These are phyloP conservation scores for Lathyrus tuberosus DNA, from an alignment of 306 rosid species.

Conservation along the genomic window DNA sequence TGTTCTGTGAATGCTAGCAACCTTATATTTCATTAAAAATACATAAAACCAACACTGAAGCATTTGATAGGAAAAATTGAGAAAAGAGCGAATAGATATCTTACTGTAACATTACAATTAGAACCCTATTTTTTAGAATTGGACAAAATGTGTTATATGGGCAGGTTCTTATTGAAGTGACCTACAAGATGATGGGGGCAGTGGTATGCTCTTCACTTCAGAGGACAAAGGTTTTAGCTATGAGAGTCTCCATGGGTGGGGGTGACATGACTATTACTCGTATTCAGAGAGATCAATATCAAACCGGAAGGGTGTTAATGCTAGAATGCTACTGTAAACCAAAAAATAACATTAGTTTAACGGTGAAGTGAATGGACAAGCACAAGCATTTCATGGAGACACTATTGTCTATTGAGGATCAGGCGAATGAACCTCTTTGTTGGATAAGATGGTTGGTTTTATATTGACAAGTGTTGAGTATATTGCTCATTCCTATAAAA, in stretches of 20 bases:
- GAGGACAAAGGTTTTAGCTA: not conserved
- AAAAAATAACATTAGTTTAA: slow-evolving; percentile 8
- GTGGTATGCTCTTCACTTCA: not conserved
- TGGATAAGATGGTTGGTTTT: slow-evolving; percentile 7
- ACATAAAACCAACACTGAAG: not conserved
- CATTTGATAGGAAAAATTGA: not conserved
- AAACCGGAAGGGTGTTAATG: not conserved
- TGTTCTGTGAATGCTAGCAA: not conserved
- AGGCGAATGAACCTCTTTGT: slow-evolving; percentile 20
- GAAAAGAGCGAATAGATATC: not conserved
- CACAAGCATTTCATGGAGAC: slow-evolving; percentile 28
- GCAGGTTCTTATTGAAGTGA: not conserved
- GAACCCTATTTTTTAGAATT: slow-evolving; percentile 23
- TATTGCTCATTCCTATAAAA: slow-evolving; percentile 12
- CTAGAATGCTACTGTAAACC: not conserved
- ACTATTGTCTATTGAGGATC: not conserved
- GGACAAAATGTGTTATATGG: not conserved
- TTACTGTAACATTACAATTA: not conserved
- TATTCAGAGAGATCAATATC: slow-evolving; percentile 8
- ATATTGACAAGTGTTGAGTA: slow-evolving; percentile 13
- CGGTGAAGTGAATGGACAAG: slow-evolving; percentile 11
- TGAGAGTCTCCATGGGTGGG: not conserved
- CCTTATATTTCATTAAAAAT: not conserved
- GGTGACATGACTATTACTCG: not conserved
- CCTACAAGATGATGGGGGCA: not conserved